phyloP scores from a whole-genome alignment of 73 alveolate species.

The Uronychia setigera region DNA sequence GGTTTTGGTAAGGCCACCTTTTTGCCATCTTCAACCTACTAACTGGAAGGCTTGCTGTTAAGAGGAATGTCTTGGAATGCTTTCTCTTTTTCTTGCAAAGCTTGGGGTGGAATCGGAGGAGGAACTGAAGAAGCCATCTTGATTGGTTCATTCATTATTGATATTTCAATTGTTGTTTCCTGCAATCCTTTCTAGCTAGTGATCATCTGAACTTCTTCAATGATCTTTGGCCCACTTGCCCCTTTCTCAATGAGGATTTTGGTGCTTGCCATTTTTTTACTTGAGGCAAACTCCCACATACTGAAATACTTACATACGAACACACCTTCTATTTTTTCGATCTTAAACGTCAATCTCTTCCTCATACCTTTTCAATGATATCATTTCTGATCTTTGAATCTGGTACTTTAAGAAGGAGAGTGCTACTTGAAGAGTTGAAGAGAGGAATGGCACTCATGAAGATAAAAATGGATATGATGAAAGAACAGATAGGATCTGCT shows the following conservation, averaged over 20 bases:
- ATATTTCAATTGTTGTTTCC: constrained; percentile 32
- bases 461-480: constrained; percentile 94
- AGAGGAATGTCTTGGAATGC: no score
- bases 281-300: constrained; percentile 47
- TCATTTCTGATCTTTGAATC: constrained; percentile 54
- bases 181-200: constrained; percentile 20
- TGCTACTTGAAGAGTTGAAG: constrained; percentile 73
- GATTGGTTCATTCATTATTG: constrained; percentile 8
- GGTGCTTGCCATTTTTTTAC: constrained; percentile 20
- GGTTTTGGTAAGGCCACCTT: no score
- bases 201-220: constrained; percentile 31
- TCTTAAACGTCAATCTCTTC: no score
- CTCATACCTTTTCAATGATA: constrained; percentile 48
- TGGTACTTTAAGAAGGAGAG: constrained; percentile 61
- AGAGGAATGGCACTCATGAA: constrained; percentile 87
- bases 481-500: constrained; percentile 97
- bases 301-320: constrained; percentile 17
- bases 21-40: no score
- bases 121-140: not conserved
- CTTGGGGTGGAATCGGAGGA: no score
- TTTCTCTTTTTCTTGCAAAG: no score
- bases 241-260: constrained; percentile 15
- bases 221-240: constrained; percentile 16
- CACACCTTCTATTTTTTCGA: constrained; percentile 69
- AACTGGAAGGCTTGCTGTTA: no score